Evolutionary conservation across 257 asterid genomes (phyloP), one percentile per base, ranked within the genome.

Genomic region (Nicotiana noctiflora): DNA sequence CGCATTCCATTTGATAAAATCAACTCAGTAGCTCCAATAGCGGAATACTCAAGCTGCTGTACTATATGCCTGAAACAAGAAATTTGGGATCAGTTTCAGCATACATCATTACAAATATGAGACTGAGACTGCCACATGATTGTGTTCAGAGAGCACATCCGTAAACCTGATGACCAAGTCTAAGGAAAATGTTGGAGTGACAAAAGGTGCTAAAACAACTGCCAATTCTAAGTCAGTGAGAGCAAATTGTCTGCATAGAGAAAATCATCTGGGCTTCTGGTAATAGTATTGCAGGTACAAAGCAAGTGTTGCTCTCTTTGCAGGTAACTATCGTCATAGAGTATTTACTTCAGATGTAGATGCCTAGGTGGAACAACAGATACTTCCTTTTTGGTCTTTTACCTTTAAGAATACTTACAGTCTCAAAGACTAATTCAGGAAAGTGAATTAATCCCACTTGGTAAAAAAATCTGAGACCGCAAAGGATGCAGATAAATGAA

Each of bases 1-100:
- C 96, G 93, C 93, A 94, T 90, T 85, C 97, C 98, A 86, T 94
- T 94, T 46, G 98, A 93, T 84, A 94, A 94, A 80, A 91, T 81
- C 83, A 94, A 86, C 88, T 94, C 98, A 34, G 93, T 89, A 12
- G 92, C 94, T 46, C 93, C 94, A 79, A 94, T 88, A 77, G 82
- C 79, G 81, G 92, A 80, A 88, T 88, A 84, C 80, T 93, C 97
- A 84, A 83, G 82, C 93, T 90, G 96, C 89, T 90, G 89, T 83
- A 88, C 82, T 77, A 90, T 88, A 80, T 87, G 84, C 84, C 98
- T 94, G 90, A 76, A 81, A 87, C 53, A 72, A 81, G 81, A 79
- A 27, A 83, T 59, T 40, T 80, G 60, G 6, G 82, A 79, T 79
- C 40, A 49, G 21, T 74, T 46, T 74, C 61, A 74, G 40, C 61